Evolutionary conservation across 2,329 filamentous ascomycete genomes (phyloP).

Genomic region (Gaeumannomyces tritici): DNA sequence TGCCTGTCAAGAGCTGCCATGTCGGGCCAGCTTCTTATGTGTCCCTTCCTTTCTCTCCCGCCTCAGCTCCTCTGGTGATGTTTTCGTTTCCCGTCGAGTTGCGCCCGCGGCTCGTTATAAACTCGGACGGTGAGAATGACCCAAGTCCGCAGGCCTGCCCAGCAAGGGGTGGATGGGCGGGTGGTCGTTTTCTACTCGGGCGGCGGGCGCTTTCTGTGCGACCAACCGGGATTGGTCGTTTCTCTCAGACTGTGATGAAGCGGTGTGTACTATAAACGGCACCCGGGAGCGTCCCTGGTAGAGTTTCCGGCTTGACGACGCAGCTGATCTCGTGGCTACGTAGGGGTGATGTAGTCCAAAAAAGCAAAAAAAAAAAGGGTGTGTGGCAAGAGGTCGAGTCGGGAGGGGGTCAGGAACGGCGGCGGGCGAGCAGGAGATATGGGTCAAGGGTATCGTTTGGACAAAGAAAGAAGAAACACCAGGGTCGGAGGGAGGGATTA

Average conservation of each 20-base stretch:
- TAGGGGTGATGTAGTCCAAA: background rate
- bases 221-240: background rate
- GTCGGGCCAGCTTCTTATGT: background rate
- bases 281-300: background rate
- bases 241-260: background rate
- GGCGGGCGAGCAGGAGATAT: background rate
- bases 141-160: background rate
- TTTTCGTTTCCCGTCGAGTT: background rate
- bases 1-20: conserved; percentile 32
- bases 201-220: background rate
- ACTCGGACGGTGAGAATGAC: background rate
- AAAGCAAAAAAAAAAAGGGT: background rate
- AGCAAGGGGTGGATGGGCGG: background rate
- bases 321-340: background rate
- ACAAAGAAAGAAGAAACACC: conserved; percentile 7
- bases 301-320: background rate
- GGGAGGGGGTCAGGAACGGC: background rate
- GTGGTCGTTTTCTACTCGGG: background rate
- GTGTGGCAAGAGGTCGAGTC: background rate
- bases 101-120: background rate
- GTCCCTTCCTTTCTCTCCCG: background rate
- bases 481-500: conserved; percentile 14
- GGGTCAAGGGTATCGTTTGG: background rate
- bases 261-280: background rate
- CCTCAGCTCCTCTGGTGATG: background rate